phyloP scores from a whole-genome alignment of 768 basidiomycete genomes.

The Suillus subaureus region DNA sequence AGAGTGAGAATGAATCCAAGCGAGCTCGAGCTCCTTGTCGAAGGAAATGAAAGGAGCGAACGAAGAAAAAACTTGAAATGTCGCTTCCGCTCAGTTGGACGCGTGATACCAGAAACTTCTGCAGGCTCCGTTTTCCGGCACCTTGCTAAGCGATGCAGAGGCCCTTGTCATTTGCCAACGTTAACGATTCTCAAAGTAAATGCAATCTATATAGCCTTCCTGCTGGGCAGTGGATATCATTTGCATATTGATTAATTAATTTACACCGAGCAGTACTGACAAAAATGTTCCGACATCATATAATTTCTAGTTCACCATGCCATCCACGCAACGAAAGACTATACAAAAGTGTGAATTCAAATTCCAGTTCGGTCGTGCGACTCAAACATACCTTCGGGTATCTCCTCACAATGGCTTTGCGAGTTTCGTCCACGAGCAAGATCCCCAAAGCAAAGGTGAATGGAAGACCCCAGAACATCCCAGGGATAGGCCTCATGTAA shows the following conservation, averaged over 20 bases:
- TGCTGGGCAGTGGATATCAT: not conserved
- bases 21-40: no score
- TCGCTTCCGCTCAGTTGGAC: no score
- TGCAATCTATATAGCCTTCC: not conserved
- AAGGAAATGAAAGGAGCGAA: no score
- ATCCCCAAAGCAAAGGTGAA: conserved; percentile 40
- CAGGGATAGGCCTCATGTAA: conserved; percentile 34
- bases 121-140: no score
- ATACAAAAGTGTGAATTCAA: not conserved
- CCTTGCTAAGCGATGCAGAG: no score
- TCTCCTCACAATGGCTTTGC: conserved; percentile 39
- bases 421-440: conserved; percentile 38
- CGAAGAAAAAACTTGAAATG: no score
- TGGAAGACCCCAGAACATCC: conserved; percentile 44
- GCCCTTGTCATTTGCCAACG: no score
- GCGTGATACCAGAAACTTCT: no score
- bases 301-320: conserved; percentile 22
- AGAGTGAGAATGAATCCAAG: no score
- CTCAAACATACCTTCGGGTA: conserved; percentile 33
- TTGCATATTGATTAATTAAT: not conserved
- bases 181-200: not conserved
- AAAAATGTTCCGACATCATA: not conserved
- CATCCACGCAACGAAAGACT: conserved; percentile 31
- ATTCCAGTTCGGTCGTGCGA: not conserved
- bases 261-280: not conserved